Evolutionary conservation across 2,329 filamentous ascomycete species (phyloP), one percentile per base, ranked within the genome.

Genomic region (Nectriaceae sp.): DNA sequence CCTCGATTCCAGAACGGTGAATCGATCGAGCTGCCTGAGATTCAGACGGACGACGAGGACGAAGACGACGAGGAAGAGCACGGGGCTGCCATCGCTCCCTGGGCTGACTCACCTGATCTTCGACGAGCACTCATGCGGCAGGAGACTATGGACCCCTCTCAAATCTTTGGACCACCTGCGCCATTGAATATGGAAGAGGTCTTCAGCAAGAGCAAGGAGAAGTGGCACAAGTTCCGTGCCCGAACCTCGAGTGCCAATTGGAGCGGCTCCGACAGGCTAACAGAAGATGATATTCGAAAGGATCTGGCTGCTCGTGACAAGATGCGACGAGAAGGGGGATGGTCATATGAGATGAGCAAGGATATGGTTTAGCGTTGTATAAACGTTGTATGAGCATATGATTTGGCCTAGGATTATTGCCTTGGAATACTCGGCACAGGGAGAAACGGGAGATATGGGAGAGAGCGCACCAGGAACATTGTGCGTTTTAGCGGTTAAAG

Each of bases 121-220:
- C 83, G 87, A 16, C 77, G 82, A 44, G 82, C 90, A 46, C 80
- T 99, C 21, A 80, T 87, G 49, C 78, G 84, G 42, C 95, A 99
- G 67, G 92, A 99, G 68, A 82, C 84, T 10, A 80, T 94, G 58
- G 91, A 99, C 62, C 90, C 91, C 0, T 83, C 89, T 62, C 75
- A 81, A 31, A 89, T 99, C 44, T 99, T 99, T 64, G 94, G 94
- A 0, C 89, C 90, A 1, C 90, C 96, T 20, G 86, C 82, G 11
- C 89, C 91, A 11, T 77, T 99, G 56, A 90, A 90, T 63, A 94
- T 99, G 87, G 95, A 99, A 63, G 92, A 97, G 66, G 91, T 97
- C 24, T 99, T 99, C 72, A 88, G 81, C 70, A 90, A 91, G 68
- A 92, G 88, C 70, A 91, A 91, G 68, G 90, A 93, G 47, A 77